Base-by-base conservation (phyloP, 345 rosid genomes). In the Populus ilicifolia region DNA sequence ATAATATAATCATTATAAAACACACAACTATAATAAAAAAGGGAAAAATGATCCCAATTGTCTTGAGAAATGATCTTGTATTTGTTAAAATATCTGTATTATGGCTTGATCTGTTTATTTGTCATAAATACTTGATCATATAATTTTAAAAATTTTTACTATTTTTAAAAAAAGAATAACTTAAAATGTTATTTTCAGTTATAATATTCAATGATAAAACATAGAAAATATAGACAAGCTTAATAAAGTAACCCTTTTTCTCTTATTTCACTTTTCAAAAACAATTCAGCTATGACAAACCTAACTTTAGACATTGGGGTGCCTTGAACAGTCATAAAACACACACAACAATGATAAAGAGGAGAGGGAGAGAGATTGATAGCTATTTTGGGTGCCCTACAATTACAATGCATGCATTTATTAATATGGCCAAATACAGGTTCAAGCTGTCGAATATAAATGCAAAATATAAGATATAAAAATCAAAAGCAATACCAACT, bases 361-460 rank as follows among this genome's bases (percentile, higher is more conserved):
- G 3, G 9, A 16, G 30, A 1, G 29, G 30, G 72, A 4, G 72
- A 21, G 50, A 46, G 52, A 48, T 8, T 0, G 69, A 3, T 11
- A 12, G 30, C 18, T 8, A 2, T 5, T 25, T 30, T 16, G 46
- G 61, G 2, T 70, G 56, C 36, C 56, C 13, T 43, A 46, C 73
- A 70, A 27, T 23, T 14, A 48, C 6, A 70, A 50, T 46, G 61
- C 59, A 44, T 70, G 46, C 27, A 70, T 5, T 70, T 16, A 70
- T 16, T 12, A 4, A 5, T 5, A 48, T 27, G 38, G 21, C 6
- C 20, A 17, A 5, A 44, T 25, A 70, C 29, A 20, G 1, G 16
- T n/a, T 67, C 50, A 41, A 44, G 59, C 73, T 70, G 73, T 70
- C 73, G 44, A 44, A 41, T 44, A 70, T 70, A 70, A 70, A 70